These are phyloP conservation scores for Diplotaxis tenuifolia DNA, from an alignment of 345 rosid genomes.

Conservation along the genomic window DNA sequence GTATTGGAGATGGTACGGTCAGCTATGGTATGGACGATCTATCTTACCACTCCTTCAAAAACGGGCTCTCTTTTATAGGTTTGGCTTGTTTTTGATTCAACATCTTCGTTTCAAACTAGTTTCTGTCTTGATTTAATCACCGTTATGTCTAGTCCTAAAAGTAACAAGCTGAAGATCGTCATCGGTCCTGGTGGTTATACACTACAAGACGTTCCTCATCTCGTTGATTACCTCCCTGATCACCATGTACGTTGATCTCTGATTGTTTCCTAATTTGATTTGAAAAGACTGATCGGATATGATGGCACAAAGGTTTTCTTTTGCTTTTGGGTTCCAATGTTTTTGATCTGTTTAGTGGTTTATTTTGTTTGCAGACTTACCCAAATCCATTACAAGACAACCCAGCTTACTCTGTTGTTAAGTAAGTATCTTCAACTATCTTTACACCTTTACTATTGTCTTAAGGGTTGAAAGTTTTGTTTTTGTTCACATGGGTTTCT, in stretches of 20 bases:
- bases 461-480: not conserved
- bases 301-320: constrained; percentile 2
- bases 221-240: constrained; percentile 66
- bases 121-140: constrained; percentile 13
- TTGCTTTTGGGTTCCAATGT: not conserved
- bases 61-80: constrained; percentile 36
- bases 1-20: no score
- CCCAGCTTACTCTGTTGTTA: constrained; percentile 85
- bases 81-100: constrained; percentile 32
- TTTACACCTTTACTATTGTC: not conserved
- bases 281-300: not conserved
- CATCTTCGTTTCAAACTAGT: constrained; percentile 12
- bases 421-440: constrained; percentile 47
- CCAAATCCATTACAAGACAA: constrained; percentile 81
- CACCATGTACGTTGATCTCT: constrained; percentile 58
- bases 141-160: constrained; percentile 30
- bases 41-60: constrained; percentile 39
- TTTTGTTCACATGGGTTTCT: not conserved
- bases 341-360: constrained; percentile 21
- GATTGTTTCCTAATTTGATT: not conserved
- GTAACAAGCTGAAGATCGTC: constrained; percentile 48
- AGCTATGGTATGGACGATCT: no score
- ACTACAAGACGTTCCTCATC: constrained; percentile 92
- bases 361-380: constrained; percentile 51
- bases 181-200: constrained; percentile 71